Evolutionary conservation across 2,329 filamentous ascomycete genomes (phyloP), one percentile per base, ranked within the genome.

Genomic region (Aspergillus aculeatinus): DNA sequence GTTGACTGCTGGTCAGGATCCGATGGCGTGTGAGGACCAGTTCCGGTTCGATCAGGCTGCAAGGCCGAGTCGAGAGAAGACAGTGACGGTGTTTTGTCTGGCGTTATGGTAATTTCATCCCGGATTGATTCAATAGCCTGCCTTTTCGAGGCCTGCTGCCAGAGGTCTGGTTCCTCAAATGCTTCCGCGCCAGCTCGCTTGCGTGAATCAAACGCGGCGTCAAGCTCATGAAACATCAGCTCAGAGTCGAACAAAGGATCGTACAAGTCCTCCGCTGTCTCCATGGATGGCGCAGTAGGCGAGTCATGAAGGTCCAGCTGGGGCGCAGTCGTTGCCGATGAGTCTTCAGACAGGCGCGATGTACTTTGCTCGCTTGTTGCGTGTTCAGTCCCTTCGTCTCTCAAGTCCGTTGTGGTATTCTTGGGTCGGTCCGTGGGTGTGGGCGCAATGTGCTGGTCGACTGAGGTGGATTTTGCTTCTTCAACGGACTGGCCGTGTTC

Each of bases 171-270:
- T 11, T 67, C 68, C 31, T 55, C 61, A 33, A 70, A 70, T 6
- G 68, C 65, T 21, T 68, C 64, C 16, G 68, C 65, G 14, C 63
- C 61, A 21, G 59, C 44, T 21, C 70, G 69, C 57, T 74, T 72
- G 39, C 59, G 64, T 44, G 65, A 64, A 11, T n/a, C 42, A 3
- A 65, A 63, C 11, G 54, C 51, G 10, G 59, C 53, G 29, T 64
- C 58, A 23, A 69, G 56, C n/a, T 67, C 64, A 14, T 64, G 63
- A 3, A 68, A 23, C 16, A 61, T 58, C 48, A 63, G 54, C 12
- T 63, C 63, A 9, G 63, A 49, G 23, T 67, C 66, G 42, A 70
- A 65, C 6, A 69, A 52, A n/a, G 65, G 60, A 47, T 65, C 63
- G 53, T 57, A 66, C 5, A 63, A 60, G 12, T 64, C 61, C 23